Percentiles rank a stretch among this genome's conserved stretches.
These are phyloP conservation scores for Allomyces macrogynus DNA, from an alignment of 192 early-diverging fungal genomes.

Conservation along the genomic window DNA sequence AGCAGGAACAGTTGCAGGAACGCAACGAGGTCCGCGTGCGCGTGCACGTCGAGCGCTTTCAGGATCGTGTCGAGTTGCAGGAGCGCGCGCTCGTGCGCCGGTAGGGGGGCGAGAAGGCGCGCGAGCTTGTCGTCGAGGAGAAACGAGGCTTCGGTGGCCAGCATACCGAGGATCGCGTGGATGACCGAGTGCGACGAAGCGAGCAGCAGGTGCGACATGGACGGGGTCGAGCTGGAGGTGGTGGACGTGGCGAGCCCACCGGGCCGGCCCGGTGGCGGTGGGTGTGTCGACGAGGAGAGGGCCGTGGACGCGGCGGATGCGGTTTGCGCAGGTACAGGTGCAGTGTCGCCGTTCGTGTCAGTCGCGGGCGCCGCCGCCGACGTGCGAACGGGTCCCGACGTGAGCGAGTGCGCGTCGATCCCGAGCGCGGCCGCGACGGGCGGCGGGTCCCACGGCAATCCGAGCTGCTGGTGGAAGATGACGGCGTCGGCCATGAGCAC, in stretches of 20 bases:
- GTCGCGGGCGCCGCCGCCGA: neutral
- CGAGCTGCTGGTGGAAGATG: constrained; percentile 36
- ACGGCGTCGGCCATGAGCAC: constrained; percentile 29
- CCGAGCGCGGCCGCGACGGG: neutral
- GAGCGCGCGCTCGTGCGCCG: constrained; percentile 25
- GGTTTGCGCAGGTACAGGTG: neutral
- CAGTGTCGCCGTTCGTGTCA: neutral
- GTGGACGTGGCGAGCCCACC: constrained; percentile 1
- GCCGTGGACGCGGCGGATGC: constrained; percentile 10
- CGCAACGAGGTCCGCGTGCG: constrained; percentile 28
- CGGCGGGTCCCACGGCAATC: constrained; percentile 22
- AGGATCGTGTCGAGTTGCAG: constrained; percentile 36
- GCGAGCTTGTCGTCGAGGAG: constrained; percentile 36
- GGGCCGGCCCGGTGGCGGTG: too few relatives aligned
- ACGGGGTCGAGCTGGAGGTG: neutral
- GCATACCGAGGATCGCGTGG: constrained; percentile 23
- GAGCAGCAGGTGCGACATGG: neutral
- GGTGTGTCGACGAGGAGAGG: constrained; percentile 11
- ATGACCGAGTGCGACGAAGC: constrained; percentile 5
- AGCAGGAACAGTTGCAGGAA: constrained; percentile 18
- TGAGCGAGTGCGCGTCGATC: neutral
- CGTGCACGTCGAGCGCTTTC: constrained; percentile 30
- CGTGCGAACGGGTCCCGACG: too few relatives aligned
- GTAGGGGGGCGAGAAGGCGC: constrained; percentile 26
- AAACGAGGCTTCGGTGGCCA: constrained; percentile 31